Evolutionary conservation across 2,329 filamentous ascomycete species (phyloP), one percentile per base, ranked within the genome.

Genomic region (Dryadomyces sulphureus): DNA sequence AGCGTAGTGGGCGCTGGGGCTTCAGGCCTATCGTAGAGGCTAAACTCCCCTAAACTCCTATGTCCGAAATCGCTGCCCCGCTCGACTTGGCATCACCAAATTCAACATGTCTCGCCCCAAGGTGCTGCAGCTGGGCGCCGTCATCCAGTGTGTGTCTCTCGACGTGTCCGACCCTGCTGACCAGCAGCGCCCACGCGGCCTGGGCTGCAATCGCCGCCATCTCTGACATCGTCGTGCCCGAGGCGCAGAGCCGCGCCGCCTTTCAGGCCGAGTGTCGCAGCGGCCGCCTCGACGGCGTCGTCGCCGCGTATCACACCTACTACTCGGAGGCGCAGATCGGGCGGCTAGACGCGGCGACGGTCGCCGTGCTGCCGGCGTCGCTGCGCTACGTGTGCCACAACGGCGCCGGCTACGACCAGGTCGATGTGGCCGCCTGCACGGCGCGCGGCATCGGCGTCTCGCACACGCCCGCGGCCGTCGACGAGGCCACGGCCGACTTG

Each of bases 361-460:
- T 89, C 32, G 60, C 68, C 38, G 69, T 61, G 1, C 60, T 80
- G 19, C 76, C 77, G 5, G 52, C 59, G n/a, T 67, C 65, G 16
- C 60, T 80, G 38, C 65, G 64, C 49, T 81, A 74, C 55, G 63
- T 81, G 52, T 76, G 70, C 55, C 76, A 80, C 59, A 77, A 77
- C 53, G 75, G 84, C 50, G 84, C 87, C 47, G 88, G 88, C 34
- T 94, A 94, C 63, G 87, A 94, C 61, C 81, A 88, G 60, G 70
- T 93, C 51, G 80, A 89, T 60, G 69, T 89, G 8, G 60, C 73
- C 41, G 81, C 82, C 35, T 90, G 84, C 66, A 81, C 77, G 9
- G 66, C 68, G 1, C 77, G 76, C 45, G 67, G 68, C 21, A 72
- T 93, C 52, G 71, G 67, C 38, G 82, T 94, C 30, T 87, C 84